phyloP scores from a whole-genome alignment of 495 filamentous ascomycete genomes.

The Beverwykella pulmonaria region DNA sequence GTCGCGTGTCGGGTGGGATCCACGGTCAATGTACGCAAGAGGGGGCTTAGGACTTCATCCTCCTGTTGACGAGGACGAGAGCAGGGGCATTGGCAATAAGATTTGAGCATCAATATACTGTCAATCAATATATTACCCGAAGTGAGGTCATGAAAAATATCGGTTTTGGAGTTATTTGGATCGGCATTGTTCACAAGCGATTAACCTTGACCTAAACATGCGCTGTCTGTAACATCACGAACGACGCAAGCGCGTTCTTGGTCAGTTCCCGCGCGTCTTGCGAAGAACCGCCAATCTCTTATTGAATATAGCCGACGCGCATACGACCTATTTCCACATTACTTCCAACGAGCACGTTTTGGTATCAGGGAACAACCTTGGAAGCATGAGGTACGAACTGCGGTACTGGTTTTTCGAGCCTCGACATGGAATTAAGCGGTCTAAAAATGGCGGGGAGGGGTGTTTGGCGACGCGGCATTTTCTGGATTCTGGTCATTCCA shows the following conservation, averaged over 20 bases:
- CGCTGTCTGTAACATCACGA: neutral
- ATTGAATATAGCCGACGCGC: neutral
- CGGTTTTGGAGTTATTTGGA: neutral
- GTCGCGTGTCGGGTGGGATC: conserved; percentile 46
- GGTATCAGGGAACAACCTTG: neutral
- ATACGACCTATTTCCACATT: neutral
- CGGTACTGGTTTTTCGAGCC: neutral
- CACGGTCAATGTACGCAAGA: conserved; percentile 45
- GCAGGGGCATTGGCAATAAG: conserved; percentile 29
- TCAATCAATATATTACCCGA: neutral
- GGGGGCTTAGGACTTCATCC: conserved; percentile 42
- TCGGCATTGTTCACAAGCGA: neutral
- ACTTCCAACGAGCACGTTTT: neutral
- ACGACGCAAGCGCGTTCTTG: neutral
- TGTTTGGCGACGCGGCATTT: neutral
- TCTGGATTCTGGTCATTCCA: neutral
- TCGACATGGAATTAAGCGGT: neutral
- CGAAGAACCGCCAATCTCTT: neutral
- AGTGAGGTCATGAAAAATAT: neutral
- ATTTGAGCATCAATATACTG: conserved; percentile 27
- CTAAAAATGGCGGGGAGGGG: neutral
- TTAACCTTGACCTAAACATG: neutral
- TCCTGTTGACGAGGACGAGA: conserved; percentile 26
- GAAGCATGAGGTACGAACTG: neutral
- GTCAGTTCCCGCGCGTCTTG: neutral